Evolutionary conservation across 2,329 filamentous ascomycete genomes (phyloP).

Genomic region (Ilyonectria sp.): DNA sequence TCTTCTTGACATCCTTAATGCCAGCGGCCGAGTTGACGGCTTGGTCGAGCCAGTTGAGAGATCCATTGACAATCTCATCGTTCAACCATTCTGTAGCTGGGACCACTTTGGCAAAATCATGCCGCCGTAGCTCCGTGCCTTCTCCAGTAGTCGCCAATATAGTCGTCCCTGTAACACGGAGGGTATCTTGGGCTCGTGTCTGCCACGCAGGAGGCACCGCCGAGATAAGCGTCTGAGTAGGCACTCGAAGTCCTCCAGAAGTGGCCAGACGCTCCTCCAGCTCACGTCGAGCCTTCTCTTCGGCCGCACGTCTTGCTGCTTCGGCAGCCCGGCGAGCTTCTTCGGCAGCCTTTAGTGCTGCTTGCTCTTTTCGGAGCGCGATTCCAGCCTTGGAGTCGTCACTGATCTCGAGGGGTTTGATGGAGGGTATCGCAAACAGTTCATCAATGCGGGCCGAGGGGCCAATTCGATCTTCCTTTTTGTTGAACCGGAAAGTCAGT

Average conservation of each 20-base stretch:
- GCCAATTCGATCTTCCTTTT: conserved; percentile 31
- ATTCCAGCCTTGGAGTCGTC: conserved; percentile 49
- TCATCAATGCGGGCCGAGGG: conserved; percentile 43
- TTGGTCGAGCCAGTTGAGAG: conserved; percentile 72
- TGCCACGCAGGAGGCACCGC: conserved; percentile 50
- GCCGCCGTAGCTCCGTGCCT: conserved; percentile 63
- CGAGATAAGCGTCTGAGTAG: conserved; percentile 46
- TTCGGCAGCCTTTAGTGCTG: conserved; percentile 44
- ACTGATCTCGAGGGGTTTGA: conserved; percentile 47
- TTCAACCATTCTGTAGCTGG: conserved; percentile 77
- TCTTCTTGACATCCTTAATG: conserved; percentile 61
- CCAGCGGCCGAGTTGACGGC: conserved; percentile 71
- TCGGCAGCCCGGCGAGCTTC: conserved; percentile 48
- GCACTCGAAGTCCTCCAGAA: conserved; percentile 51
- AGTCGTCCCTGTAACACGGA: conserved; percentile 52
- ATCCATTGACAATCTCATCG: conserved; percentile 81
- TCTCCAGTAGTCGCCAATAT: conserved; percentile 64
- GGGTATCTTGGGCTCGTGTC: conserved; percentile 47
- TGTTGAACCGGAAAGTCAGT: background rate
- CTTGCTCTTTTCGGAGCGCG: conserved; percentile 43
- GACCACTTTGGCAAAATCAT: conserved; percentile 77
- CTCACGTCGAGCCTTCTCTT: conserved; percentile 45
- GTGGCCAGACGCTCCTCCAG: conserved; percentile 49
- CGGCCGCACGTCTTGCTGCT: conserved; percentile 40
- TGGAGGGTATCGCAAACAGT: conserved; percentile 46